phyloP scores from a whole-genome alignment of 768 basidiomycete species.

The Pleurotus tuoliensis region DNA sequence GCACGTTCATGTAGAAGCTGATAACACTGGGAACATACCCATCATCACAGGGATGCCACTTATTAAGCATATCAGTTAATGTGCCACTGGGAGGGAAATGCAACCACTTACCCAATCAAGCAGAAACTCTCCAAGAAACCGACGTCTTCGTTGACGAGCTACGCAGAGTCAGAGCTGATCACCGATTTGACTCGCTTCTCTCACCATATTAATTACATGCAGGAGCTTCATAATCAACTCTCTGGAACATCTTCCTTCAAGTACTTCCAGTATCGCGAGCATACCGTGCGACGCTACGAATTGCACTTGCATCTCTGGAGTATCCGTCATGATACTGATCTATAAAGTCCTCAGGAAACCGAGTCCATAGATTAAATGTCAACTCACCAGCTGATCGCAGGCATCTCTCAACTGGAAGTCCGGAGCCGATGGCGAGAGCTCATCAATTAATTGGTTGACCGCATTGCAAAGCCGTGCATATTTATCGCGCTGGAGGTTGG shows the following conservation, averaged over 20 bases:
- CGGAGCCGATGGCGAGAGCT: slow-evolving; percentile 75
- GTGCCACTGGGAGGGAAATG: neutral
- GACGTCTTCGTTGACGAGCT: slow-evolving; percentile 71
- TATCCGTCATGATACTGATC: slow-evolving; percentile 73
- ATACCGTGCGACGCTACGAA: slow-evolving; percentile 92
- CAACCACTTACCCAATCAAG: slow-evolving; percentile 63
- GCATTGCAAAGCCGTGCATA: slow-evolving; percentile 79
- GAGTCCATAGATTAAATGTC: neutral
- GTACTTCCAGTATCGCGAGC: slow-evolving; percentile 89
- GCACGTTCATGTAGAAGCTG: slow-evolving; percentile 1
- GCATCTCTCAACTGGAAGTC: slow-evolving; percentile 82
- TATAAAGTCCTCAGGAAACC: slow-evolving; percentile 22
- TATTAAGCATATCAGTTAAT: neutral
- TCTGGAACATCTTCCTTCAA: slow-evolving; percentile 82
- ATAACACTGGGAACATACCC: slow-evolving; percentile 40
- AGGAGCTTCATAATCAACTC: slow-evolving; percentile 84
- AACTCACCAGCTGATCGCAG: slow-evolving; percentile 82
- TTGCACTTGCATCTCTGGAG: slow-evolving; percentile 83
- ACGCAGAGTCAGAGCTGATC: slow-evolving; percentile 28
- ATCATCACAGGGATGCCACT: slow-evolving; percentile 96
- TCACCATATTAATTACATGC: slow-evolving; percentile 85
- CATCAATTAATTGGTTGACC: slow-evolving; percentile 83
- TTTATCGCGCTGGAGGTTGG: slow-evolving; percentile 92
- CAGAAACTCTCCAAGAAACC: slow-evolving; percentile 94
- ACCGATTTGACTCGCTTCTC: slow-evolving; percentile 14